phyloP scores from a whole-genome alignment of 495 filamentous ascomycete genomes.

The Beverwykella pulmonaria region DNA sequence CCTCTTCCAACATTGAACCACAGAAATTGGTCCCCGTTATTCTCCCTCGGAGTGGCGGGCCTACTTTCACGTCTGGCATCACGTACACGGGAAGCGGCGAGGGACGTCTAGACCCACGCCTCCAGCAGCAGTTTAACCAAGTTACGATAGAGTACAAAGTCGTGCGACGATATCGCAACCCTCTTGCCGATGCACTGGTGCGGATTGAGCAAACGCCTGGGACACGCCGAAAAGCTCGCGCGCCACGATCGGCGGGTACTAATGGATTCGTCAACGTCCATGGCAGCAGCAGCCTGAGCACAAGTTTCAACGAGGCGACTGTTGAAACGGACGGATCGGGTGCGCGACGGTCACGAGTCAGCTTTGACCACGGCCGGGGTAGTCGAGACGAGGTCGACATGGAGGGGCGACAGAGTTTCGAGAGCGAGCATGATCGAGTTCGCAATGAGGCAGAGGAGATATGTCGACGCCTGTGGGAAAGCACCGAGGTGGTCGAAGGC shows the following conservation, averaged over 20 bases:
- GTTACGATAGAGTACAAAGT: conserved; percentile 68
- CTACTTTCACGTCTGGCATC: conserved; percentile 44
- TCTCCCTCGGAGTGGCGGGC: conserved; percentile 45
- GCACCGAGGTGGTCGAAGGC: conserved; percentile 32
- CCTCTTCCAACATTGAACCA: conserved; percentile 65
- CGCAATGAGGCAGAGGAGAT: conserved; percentile 40
- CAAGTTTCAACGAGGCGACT: conserved; percentile 29
- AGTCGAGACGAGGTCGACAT: conserved; percentile 27
- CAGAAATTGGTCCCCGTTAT: conserved; percentile 49
- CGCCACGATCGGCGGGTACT: conserved; percentile 41
- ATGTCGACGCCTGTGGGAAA: conserved; percentile 40
- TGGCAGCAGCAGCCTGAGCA: conserved; percentile 28
- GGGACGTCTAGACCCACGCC: conserved; percentile 49
- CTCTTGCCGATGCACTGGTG: conserved; percentile 59
- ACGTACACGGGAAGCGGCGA: conserved; percentile 47
- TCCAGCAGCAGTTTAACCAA: conserved; percentile 61
- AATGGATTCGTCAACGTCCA: conserved; percentile 30
- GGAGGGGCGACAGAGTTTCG: conserved; percentile 35
- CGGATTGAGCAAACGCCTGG: conserved; percentile 57
- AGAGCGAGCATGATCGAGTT: conserved; percentile 27
- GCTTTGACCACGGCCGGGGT: conserved; percentile 29
- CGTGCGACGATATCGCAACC: conserved; percentile 68
- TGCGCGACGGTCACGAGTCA: conserved; percentile 30
- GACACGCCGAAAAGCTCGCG: conserved; percentile 45
- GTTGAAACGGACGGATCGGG: conserved; percentile 27